These are phyloP conservation scores for Cladosporium sp. DNA, from an alignment of 2,329 filamentous ascomycete species.

Conservation along the genomic window DNA sequence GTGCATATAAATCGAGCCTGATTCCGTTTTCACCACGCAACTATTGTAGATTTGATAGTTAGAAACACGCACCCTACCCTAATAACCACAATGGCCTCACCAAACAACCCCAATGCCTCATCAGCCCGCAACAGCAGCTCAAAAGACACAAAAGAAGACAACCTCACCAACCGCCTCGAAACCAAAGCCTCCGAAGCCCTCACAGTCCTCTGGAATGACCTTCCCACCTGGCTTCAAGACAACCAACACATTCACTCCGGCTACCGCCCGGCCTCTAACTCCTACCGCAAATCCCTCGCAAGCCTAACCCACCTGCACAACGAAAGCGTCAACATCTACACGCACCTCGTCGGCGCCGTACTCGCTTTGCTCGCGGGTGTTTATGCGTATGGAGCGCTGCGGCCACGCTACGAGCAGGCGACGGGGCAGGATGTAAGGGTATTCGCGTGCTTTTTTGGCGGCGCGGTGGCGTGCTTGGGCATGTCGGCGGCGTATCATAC, in stretches of 20 bases:
- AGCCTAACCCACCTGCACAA: slow-evolving; percentile 67
- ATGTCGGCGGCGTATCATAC: slow-evolving; percentile 74
- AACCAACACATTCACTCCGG: slow-evolving; percentile 69
- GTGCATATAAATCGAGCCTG: not conserved
- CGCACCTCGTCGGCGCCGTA: slow-evolving; percentile 68
- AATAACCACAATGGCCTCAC: not conserved
- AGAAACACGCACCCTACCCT: not conserved
- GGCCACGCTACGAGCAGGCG: slow-evolving; percentile 67
- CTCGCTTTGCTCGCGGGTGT: slow-evolving; percentile 56
- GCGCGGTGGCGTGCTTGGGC: slow-evolving; percentile 52
- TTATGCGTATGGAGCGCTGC: slow-evolving; percentile 60
- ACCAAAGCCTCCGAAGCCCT: slow-evolving; percentile 26
- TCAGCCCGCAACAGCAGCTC: not conserved
- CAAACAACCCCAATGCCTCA: not conserved
- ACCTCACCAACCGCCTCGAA: not conserved
- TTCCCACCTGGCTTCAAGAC: slow-evolving; percentile 55
- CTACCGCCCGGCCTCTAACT: slow-evolving; percentile 65
- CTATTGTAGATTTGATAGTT: not conserved
- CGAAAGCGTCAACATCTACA: slow-evolving; percentile 71
- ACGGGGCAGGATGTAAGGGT: slow-evolving; percentile 65
- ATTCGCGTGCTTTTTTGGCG: slow-evolving; percentile 77
- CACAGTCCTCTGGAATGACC: slow-evolving; percentile 50
- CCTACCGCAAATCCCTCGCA: slow-evolving; percentile 59
- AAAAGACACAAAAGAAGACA: not conserved
- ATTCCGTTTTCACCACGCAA: not conserved